These are phyloP conservation scores for Leccinum pachyderme DNA, from an alignment of 1,284 basidiomycete genomes.

Conservation along the genomic window DNA sequence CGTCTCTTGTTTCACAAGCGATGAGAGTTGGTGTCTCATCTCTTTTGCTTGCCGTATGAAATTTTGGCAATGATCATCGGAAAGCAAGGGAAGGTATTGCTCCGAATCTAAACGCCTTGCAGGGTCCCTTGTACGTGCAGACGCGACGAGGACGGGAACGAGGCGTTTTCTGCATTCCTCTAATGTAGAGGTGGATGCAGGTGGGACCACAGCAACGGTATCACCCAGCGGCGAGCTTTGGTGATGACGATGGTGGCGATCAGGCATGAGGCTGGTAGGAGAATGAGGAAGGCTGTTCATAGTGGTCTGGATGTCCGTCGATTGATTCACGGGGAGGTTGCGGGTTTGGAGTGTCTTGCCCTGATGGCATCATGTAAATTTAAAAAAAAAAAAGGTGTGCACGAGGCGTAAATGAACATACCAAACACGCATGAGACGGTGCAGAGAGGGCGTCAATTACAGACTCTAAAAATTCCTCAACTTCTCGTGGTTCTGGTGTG, in stretches of 20 bases:
- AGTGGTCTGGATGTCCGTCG: constrained; percentile 7
- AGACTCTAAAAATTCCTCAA: constrained; percentile 28
- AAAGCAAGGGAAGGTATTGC: constrained; percentile 25
- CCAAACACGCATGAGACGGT: constrained; percentile 10
- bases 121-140: constrained; percentile 18
- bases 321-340: constrained; percentile 9
- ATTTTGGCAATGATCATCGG: constrained; percentile 25
- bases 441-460: constrained; percentile 18
- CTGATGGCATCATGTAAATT: constrained; percentile 8
- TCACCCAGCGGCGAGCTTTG: constrained; percentile 5
- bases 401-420: constrained; percentile 20
- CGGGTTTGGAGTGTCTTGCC: constrained; percentile 16
- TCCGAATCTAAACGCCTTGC: constrained; percentile 10
- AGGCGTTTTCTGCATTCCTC: constrained; percentile 31
- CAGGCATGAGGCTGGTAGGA: constrained; percentile 5
- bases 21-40: constrained; percentile 25
- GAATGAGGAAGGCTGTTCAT: constrained; percentile 8
- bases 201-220: background rate
- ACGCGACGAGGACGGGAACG: constrained; percentile 23
- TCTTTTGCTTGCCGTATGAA: constrained; percentile 24
- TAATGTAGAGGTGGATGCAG: constrained; percentile 14
- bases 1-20: constrained; percentile 7
- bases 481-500: constrained; percentile 26
- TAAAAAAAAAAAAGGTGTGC: constrained; percentile 1
- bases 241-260: constrained; percentile 1